Conservation (phyloP, 352 stramenopile genomes). For the Pythium guiyangense region DNA sequence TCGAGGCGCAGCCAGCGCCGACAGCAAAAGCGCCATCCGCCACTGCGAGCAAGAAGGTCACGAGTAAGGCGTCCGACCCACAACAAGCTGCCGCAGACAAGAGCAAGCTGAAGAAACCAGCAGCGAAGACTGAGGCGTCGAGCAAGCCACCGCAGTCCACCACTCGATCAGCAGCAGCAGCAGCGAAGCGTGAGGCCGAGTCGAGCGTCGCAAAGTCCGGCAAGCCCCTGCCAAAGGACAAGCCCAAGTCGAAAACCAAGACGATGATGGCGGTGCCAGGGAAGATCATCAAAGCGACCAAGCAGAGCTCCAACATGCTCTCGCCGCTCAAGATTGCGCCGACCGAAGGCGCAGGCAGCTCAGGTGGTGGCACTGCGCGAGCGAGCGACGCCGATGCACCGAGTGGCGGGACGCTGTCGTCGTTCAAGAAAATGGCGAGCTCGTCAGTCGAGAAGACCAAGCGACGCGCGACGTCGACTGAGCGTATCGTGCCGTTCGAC, state of each 20-base stretch:
- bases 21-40: background rate
- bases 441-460: slow-evolving; percentile 30
- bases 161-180: slow-evolving; percentile 12
- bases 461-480: slow-evolving; percentile 11
- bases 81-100: slow-evolving; percentile 1
- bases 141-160: slow-evolving; percentile 9
- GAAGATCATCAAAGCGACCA: slow-evolving; percentile 37
- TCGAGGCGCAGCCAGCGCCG: slow-evolving; percentile 2
- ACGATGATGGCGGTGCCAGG: slow-evolving; percentile 31
- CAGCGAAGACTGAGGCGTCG: background rate
- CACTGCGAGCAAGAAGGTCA: slow-evolving; percentile 1
- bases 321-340: slow-evolving; percentile 7
- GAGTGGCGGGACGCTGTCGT: slow-evolving; percentile 1
- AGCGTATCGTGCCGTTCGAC: slow-evolving; percentile 43
- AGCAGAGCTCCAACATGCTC: slow-evolving; percentile 13
- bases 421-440: slow-evolving; percentile 24
- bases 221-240: slow-evolving; percentile 10
- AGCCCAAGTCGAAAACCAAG: slow-evolving; percentile 21
- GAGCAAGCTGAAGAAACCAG: slow-evolving; percentile 15
- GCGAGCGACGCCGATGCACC: background rate
- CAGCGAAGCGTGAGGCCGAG: slow-evolving; percentile 14
- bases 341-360: background rate
- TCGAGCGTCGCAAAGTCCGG: background rate
- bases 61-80: slow-evolving; percentile 11
- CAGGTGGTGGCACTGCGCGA: background rate